These are phyloP conservation scores for Venturia nashicola DNA, from an alignment of 2,329 filamentous ascomycete species.

Conservation along the genomic window DNA sequence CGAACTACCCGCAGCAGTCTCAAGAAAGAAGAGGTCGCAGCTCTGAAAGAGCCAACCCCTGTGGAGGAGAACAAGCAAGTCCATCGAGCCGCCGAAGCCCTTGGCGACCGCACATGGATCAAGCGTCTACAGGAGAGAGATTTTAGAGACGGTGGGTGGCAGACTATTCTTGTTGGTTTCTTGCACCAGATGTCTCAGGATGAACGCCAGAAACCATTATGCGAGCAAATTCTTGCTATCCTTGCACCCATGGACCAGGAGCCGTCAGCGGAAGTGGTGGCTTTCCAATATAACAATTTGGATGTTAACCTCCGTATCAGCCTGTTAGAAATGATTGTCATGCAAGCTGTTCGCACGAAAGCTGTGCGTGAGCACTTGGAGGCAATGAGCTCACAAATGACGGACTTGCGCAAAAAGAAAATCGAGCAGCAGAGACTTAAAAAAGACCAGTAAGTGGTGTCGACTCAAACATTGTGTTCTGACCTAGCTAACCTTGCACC, in stretches of 20 bases:
- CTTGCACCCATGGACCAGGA: slow-evolving; percentile 71
- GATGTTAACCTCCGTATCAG: slow-evolving; percentile 74
- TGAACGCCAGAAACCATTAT: slow-evolving; percentile 49
- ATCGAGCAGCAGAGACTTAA: slow-evolving; percentile 80
- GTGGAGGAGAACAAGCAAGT: slow-evolving; percentile 22
- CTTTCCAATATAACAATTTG: slow-evolving; percentile 57
- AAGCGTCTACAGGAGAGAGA: slow-evolving; percentile 72
- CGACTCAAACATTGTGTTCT: background rate
- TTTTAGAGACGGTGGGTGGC: slow-evolving; percentile 82
- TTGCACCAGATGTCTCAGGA: slow-evolving; percentile 66
- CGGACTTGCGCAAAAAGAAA: slow-evolving; percentile 85
- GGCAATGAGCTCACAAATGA: slow-evolving; percentile 89
- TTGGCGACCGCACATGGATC: slow-evolving; percentile 67
- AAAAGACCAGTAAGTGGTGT: slow-evolving; percentile 41
- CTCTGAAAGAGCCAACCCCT: slow-evolving; percentile 34
- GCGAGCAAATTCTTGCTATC: slow-evolving; percentile 66
- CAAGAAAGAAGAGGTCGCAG: slow-evolving; percentile 66
- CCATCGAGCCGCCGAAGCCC: slow-evolving; percentile 65
- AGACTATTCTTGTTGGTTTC: slow-evolving; percentile 76
- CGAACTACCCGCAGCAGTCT: slow-evolving; percentile 78
- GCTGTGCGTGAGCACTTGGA: slow-evolving; percentile 81
- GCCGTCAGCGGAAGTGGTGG: slow-evolving; percentile 62
- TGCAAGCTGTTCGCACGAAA: slow-evolving; percentile 77
- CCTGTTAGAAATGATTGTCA: slow-evolving; percentile 72
- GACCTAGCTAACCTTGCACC: slow-evolving; percentile 9